Conservation (phyloP, 2,329 filamentous ascomycete species). For the Pseudonectria foliicola region DNA sequence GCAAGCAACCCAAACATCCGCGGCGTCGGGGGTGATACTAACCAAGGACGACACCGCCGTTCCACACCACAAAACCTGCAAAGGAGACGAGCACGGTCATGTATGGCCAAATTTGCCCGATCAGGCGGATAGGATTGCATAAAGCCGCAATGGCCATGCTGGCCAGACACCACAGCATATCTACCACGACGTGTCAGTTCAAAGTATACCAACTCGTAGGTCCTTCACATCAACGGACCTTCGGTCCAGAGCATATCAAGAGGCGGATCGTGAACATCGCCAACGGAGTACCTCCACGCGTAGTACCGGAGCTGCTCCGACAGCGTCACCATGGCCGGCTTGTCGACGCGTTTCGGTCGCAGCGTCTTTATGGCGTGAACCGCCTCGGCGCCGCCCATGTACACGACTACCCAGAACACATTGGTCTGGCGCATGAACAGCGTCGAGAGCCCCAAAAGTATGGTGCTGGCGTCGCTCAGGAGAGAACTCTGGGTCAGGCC, state of each 20-base stretch:
- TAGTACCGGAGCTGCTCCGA: slow-evolving; percentile 31
- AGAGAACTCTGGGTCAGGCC: slow-evolving; percentile 25
- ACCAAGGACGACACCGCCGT: slow-evolving; percentile 87
- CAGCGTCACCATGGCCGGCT: slow-evolving; percentile 26
- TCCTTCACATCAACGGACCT: slow-evolving; percentile 32
- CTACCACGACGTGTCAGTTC: slow-evolving; percentile 28
- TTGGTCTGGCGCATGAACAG: slow-evolving; percentile 89
- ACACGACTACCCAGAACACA: slow-evolving; percentile 86
- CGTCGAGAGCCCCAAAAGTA: slow-evolving; percentile 56
- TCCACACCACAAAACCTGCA: slow-evolving; percentile 71
- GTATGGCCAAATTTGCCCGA: slow-evolving; percentile 49
- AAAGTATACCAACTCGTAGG: background rate
- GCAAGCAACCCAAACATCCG: background rate
- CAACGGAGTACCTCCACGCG: slow-evolving; percentile 37
- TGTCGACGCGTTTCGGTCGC: slow-evolving; percentile 23
- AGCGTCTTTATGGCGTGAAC: slow-evolving; percentile 44
- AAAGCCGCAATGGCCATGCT: slow-evolving; percentile 57
- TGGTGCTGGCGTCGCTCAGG: slow-evolving; percentile 34
- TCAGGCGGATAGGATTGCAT: slow-evolving; percentile 38
- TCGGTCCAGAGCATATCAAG: slow-evolving; percentile 40
- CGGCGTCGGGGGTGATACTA: slow-evolving; percentile 16
- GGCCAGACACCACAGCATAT: slow-evolving; percentile 48
- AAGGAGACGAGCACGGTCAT: slow-evolving; percentile 62
- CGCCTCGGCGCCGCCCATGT: slow-evolving; percentile 57
- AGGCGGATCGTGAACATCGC: slow-evolving; percentile 49